These are phyloP conservation scores for Neonectria neomacrospora DNA, from an alignment of 2,329 filamentous ascomycete species.

Conservation along the genomic window DNA sequence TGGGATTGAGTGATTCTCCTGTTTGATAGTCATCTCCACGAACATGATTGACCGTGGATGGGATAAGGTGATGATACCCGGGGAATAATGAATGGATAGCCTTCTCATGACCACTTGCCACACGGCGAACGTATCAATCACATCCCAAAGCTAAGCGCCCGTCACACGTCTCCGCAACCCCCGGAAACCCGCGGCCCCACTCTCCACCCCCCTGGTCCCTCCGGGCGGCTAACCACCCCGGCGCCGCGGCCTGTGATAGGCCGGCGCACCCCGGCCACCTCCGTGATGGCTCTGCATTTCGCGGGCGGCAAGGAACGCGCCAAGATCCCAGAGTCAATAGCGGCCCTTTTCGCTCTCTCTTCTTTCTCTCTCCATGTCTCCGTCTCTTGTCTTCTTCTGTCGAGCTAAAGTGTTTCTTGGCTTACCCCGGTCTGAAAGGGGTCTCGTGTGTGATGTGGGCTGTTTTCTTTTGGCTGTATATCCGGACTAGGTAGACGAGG, in stretches of 20 bases:
- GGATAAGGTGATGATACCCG: not conserved
- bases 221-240: not conserved
- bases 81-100: not conserved
- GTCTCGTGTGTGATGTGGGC: conserved; percentile 1
- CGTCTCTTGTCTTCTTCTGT: not conserved
- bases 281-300: not conserved
- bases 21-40: too few species aligned
- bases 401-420: not conserved
- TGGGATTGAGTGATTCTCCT: conserved; percentile 22
- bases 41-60: conserved; percentile 9
- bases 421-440: not conserved
- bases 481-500: not conserved
- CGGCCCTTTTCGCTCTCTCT: not conserved
- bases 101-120: too few species aligned
- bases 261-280: not conserved
- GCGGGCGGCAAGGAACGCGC: not conserved
- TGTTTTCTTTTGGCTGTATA: not conserved
- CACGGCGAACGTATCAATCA: not conserved
- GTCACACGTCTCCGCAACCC: not conserved
- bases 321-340: not conserved
- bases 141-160: conserved; percentile 18
- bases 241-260: conserved; percentile 5
- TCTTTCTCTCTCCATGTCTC: not conserved
- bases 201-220: not conserved
- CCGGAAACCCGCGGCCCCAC: not conserved